These are phyloP conservation scores for Colletotrichum viniferum DNA, from an alignment of 2,329 filamentous ascomycete species.

Conservation along the genomic window DNA sequence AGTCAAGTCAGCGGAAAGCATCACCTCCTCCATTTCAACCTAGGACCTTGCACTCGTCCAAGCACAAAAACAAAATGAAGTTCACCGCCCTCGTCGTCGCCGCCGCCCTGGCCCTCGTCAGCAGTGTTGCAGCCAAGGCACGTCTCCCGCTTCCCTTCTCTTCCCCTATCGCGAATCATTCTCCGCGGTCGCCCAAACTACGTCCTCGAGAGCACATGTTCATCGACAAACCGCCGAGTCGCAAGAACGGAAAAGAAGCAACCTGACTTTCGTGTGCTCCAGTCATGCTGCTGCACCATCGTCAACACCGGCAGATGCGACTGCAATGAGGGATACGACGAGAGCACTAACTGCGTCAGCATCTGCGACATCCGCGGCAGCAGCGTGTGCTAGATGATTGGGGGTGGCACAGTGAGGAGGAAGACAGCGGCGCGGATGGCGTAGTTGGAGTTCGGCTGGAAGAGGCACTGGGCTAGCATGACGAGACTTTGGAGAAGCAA, in stretches of 20 bases:
- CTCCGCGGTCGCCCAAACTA: accelerated
- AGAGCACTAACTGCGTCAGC: not conserved
- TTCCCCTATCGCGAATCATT: no score
- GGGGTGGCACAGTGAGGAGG: accelerated
- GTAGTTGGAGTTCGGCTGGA: not conserved
- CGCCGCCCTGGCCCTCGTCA: not conserved
- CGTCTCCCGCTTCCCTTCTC: not conserved
- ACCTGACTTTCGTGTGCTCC: not conserved
- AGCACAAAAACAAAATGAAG: not conserved
- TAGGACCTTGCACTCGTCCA: not conserved
- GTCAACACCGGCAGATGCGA: not conserved
- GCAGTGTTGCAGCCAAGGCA: not conserved
- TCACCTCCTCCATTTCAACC: accelerated
- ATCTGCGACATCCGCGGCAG: not conserved
- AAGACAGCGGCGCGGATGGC: accelerated
- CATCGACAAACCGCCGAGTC: not conserved
- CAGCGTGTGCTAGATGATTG: not conserved
- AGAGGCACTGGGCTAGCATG: accelerated
- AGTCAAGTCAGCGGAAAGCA: accelerated
- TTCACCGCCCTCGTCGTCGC: not conserved
- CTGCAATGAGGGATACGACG: not conserved
- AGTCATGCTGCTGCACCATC: not conserved
- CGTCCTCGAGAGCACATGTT: not conserved
- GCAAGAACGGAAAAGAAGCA: accelerated
- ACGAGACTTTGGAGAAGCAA: not conserved